Conservation (phyloP, 768 basidiomycete species). For the Amanita exitialis region DNA sequence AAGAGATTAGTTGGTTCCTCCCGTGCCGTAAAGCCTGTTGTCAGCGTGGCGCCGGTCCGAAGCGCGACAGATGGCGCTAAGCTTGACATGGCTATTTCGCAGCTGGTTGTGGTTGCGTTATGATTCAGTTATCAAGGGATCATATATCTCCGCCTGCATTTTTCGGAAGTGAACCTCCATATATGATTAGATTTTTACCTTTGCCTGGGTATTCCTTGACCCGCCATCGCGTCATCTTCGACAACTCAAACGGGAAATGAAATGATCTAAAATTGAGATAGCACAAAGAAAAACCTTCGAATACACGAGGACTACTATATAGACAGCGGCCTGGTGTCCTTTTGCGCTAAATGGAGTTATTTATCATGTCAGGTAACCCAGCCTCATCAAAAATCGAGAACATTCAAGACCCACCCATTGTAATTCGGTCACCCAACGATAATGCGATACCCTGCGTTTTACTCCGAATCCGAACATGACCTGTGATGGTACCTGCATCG, state of each 20-base stretch:
- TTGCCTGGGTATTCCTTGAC: background rate
- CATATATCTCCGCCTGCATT: background rate
- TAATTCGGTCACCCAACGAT: conserved; percentile 86
- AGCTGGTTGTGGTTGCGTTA: background rate
- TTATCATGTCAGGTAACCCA: background rate
- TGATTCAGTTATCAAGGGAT: background rate
- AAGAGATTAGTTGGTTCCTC: no score
- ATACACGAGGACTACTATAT: conserved; percentile 15
- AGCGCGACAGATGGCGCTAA: background rate
- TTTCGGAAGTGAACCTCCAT: background rate
- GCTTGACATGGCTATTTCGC: background rate
- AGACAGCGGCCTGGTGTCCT: conserved; percentile 27
- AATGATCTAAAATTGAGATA: background rate
- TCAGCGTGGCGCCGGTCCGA: background rate
- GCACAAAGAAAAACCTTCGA: background rate
- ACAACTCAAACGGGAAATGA: conserved; percentile 2
- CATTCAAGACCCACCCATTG: conserved; percentile 33
- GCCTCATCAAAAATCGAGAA: background rate
- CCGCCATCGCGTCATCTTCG: background rate
- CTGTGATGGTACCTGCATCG: conserved; percentile 71
- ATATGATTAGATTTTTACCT: conserved; percentile 1
- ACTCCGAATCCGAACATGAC: conserved; percentile 92
- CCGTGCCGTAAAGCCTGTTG: no score
- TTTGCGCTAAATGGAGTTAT: conserved; percentile 22
- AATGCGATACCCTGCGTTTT: conserved; percentile 98